A percentile compares a stretch with the other conserved stretches of the same genome.
These are phyloP conservation scores for Penicillium nordicum DNA, from an alignment of 2,329 filamentous ascomycete species.

Conservation along the genomic window DNA sequence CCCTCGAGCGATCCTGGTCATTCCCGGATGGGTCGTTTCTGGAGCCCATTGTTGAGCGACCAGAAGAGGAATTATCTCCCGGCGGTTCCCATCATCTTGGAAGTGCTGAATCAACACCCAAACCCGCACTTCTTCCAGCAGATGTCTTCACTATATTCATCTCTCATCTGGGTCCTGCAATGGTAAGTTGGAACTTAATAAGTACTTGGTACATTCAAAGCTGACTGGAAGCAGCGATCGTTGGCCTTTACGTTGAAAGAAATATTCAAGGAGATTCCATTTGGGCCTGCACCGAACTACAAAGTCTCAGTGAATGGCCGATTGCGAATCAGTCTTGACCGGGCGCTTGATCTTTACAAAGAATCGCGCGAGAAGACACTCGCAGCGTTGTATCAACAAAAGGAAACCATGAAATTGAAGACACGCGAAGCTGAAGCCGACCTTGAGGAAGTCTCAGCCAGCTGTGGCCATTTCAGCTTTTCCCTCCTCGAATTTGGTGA, in stretches of 20 bases:
- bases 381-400: slow-evolving; percentile 73
- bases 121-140: slow-evolving; percentile 50
- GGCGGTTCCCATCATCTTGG: slow-evolving; percentile 7
- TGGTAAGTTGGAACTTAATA: slow-evolving; percentile 48
- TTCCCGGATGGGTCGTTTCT: slow-evolving; percentile 48
- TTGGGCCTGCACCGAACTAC: slow-evolving; percentile 64
- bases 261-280: slow-evolving; percentile 83
- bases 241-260: slow-evolving; percentile 87
- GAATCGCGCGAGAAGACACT: slow-evolving; percentile 72
- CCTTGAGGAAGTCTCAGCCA: slow-evolving; percentile 95
- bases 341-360: slow-evolving; percentile 77
- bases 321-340: slow-evolving; percentile 73
- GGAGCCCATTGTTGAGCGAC: slow-evolving; percentile 61
- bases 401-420: slow-evolving; percentile 63
- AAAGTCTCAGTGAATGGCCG: slow-evolving; percentile 73
- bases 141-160: slow-evolving; percentile 95
- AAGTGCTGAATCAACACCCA: slow-evolving; percentile 11
- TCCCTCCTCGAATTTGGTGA: slow-evolving; percentile 87
- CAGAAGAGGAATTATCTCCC: slow-evolving; percentile 50
- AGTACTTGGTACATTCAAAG: neutral
- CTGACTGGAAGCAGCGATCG: slow-evolving; percentile 59
- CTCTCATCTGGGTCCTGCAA: slow-evolving; percentile 79
- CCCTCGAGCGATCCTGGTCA: slow-evolving; percentile 32
- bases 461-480: slow-evolving; percentile 94
- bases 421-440: slow-evolving; percentile 80